A percentile compares a stretch with the other conserved stretches of the same genome.
Conservation (phyloP, 2,329 filamentous ascomycete species). For the Claviceps maximensis region DNA sequence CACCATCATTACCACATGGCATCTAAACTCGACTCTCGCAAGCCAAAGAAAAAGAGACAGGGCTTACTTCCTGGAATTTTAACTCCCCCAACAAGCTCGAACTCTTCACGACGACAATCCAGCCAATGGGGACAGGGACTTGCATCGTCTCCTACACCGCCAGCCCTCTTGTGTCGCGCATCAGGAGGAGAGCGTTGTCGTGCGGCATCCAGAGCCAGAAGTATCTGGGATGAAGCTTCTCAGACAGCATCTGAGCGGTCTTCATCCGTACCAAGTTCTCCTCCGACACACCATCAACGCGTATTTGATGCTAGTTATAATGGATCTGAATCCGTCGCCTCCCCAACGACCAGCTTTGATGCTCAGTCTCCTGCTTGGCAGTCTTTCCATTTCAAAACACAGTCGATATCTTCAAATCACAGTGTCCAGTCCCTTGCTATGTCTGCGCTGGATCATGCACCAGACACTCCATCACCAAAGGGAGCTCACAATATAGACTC, state of each 20-base stretch:
- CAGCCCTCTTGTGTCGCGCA: constrained; percentile 27
- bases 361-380: constrained; percentile 51
- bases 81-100: constrained; percentile 34
- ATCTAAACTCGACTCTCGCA: constrained; percentile 45
- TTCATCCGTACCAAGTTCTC: constrained; percentile 71
- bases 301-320: constrained; percentile 60
- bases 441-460: constrained; percentile 20
- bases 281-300: constrained; percentile 56
- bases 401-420: constrained; percentile 41
- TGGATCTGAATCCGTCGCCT: constrained; percentile 58
- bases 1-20: constrained; percentile 86
- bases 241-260: constrained; percentile 51
- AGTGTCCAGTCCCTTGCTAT: constrained; percentile 28
- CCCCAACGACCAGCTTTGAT: constrained; percentile 64
- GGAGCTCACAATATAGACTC: constrained; percentile 10
- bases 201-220: constrained; percentile 26
- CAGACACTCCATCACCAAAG: constrained; percentile 11
- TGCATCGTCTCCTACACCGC: constrained; percentile 24
- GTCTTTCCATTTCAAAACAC: constrained; percentile 38
- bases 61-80: constrained; percentile 49
- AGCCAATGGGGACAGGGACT: constrained; percentile 24
- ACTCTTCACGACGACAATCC: constrained; percentile 23
- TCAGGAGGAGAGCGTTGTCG: constrained; percentile 36
- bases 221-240: constrained; percentile 38
- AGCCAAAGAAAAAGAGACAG: constrained; percentile 60